Conservation (phyloP, 176 grass and related monocot species). For the Avena atlantica region DNA sequence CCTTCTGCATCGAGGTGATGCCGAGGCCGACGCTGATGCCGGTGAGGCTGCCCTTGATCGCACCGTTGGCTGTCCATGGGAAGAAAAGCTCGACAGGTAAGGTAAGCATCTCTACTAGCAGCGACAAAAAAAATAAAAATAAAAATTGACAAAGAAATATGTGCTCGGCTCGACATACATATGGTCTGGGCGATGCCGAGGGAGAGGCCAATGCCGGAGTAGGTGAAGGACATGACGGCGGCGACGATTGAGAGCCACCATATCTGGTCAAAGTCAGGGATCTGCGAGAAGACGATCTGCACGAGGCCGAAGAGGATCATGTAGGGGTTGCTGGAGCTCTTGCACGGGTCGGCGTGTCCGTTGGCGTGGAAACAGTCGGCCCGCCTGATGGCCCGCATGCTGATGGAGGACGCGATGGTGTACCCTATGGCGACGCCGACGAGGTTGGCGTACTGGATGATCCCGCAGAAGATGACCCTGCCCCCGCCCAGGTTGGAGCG, state of each 20-base stretch:
- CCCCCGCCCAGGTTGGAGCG: conserved; percentile 72
- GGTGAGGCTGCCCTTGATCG: conserved; percentile 44
- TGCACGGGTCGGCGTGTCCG: conserved; percentile 32
- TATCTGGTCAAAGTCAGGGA: conserved; percentile 53
- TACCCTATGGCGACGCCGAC: conserved; percentile 55
- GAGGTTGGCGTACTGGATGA: conserved; percentile 62
- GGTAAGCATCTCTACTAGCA: not conserved
- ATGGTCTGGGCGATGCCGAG: conserved; percentile 47
- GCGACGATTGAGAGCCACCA: conserved; percentile 59
- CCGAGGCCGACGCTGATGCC: conserved; percentile 43
- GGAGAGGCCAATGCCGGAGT: conserved; percentile 46
- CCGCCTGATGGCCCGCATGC: conserved; percentile 48
- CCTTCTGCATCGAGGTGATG: conserved; percentile 34
- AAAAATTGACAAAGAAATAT: no score
- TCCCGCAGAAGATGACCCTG: conserved; percentile 44
- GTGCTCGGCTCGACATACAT: conserved; percentile 3
- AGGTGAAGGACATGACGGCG: conserved; percentile 61
- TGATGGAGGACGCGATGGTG: conserved; percentile 57
- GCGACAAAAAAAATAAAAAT: no score
- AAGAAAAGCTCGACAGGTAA: not conserved
- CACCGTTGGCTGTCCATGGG: conserved; percentile 46
- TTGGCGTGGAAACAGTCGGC: conserved; percentile 48
- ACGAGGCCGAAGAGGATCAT: conserved; percentile 55
- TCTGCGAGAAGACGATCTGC: conserved; percentile 62
- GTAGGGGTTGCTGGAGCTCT: conserved; percentile 58